Percentiles rank a stretch among this genome's conserved stretches.
These are phyloP conservation scores for Cladosporium halotolerans DNA, from an alignment of 2,329 filamentous ascomycete genomes.

Conservation along the genomic window DNA sequence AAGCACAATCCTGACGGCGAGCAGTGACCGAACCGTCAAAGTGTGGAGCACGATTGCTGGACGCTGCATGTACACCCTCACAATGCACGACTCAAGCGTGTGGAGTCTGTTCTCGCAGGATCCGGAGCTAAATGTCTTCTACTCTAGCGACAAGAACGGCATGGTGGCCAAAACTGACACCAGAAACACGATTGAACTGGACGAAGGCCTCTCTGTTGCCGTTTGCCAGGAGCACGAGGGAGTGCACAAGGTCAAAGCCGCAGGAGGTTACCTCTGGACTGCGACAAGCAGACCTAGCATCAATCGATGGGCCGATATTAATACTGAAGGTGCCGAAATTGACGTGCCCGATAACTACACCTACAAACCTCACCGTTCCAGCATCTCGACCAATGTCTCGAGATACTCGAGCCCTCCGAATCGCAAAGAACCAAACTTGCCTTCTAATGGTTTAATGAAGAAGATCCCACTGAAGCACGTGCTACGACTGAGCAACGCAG, in stretches of 20 bases:
- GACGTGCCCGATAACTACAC: slow-evolving; percentile 47
- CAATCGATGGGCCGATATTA: slow-evolving; percentile 83
- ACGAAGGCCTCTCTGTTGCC: slow-evolving; percentile 86
- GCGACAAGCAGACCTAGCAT: slow-evolving; percentile 86
- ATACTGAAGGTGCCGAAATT: slow-evolving; percentile 65
- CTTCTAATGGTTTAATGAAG: slow-evolving; percentile 36
- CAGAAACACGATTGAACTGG: slow-evolving; percentile 66
- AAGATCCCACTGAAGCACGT: slow-evolving; percentile 73
- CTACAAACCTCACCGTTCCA: slow-evolving; percentile 49
- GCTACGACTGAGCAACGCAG: slow-evolving; percentile 76
- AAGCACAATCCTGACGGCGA: slow-evolving; percentile 87
- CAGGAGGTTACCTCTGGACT: slow-evolving; percentile 78
- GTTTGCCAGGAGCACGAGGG: slow-evolving; percentile 86
- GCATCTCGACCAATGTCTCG: slow-evolving; percentile 40
- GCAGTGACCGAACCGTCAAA: slow-evolving; percentile 94
- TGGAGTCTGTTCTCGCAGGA: slow-evolving; percentile 92
- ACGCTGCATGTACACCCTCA: slow-evolving; percentile 94
- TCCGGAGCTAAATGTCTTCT: slow-evolving; percentile 80
- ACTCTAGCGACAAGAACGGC: slow-evolving; percentile 87
- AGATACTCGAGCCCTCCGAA: slow-evolving; percentile 34
- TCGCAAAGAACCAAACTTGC: slow-evolving; percentile 22
- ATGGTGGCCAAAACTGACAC: slow-evolving; percentile 95
- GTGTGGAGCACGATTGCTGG: slow-evolving; percentile 95
- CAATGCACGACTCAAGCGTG: slow-evolving; percentile 97
- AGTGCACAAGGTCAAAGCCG: slow-evolving; percentile 57